phyloP scores from a whole-genome alignment of 2,329 filamentous ascomycete species.

The Sporothrix schenckii region DNA sequence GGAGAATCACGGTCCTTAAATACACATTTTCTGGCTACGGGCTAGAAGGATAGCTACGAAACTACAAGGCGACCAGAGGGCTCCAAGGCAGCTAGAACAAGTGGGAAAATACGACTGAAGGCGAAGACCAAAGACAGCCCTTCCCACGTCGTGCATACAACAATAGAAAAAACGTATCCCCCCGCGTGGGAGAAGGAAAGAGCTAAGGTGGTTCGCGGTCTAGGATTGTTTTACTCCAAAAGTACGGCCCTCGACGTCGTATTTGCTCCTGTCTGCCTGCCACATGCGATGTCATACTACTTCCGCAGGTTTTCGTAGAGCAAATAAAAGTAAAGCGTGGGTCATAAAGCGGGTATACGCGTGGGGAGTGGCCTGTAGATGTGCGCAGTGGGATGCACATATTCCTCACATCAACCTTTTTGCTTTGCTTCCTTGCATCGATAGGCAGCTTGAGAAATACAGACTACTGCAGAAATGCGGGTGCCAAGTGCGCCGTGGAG shows the following conservation, averaged over 20 bases:
- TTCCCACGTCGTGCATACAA: background rate
- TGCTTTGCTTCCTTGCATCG: background rate
- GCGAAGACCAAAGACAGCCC: background rate
- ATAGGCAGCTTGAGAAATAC: background rate
- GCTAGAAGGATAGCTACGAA: background rate
- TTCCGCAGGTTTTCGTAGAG: background rate
- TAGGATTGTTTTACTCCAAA: background rate
- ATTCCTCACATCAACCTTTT: background rate
- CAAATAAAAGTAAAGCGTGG: background rate
- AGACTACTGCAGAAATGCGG: slow-evolving; percentile 10
- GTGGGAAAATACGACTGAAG: background rate
- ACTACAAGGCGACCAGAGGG: background rate
- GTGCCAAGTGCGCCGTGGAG: slow-evolving; percentile 11
- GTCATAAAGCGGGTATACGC: slow-evolving; percentile 20
- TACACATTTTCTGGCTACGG: slow-evolving; percentile 9
- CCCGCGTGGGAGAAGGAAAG: slow-evolving; percentile 23
- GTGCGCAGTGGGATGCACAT: slow-evolving; percentile 13
- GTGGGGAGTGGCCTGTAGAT: background rate
- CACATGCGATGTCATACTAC: slow-evolving; percentile 18
- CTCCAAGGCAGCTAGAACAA: background rate
- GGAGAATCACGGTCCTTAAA: slow-evolving; percentile 15
- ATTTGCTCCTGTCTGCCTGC: background rate
- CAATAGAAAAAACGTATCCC: slow-evolving; percentile 16
- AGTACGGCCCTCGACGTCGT: background rate
- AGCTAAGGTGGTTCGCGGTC: background rate